A percentile compares a stretch with the other conserved stretches of the same genome.
These are phyloP conservation scores for Tolypocladium amazonense DNA, from an alignment of 2,329 filamentous ascomycete genomes.

Conservation along the genomic window DNA sequence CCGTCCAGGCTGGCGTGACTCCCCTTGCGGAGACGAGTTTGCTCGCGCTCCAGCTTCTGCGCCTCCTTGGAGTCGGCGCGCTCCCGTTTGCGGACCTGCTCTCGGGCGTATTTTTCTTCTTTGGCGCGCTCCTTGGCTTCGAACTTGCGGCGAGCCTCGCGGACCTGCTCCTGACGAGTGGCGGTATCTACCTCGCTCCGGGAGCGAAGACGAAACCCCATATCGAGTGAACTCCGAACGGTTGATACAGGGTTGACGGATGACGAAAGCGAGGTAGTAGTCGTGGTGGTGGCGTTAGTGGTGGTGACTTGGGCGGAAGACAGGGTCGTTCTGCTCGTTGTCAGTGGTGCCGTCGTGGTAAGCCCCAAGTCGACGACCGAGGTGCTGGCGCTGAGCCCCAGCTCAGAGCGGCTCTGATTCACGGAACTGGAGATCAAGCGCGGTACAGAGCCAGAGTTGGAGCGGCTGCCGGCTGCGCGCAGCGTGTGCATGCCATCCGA, in stretches of 20 bases:
- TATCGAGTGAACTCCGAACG: slow-evolving; percentile 48
- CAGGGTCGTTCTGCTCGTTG: slow-evolving; percentile 14
- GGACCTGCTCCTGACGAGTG: slow-evolving; percentile 45
- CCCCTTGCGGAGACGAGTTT: slow-evolving; percentile 29
- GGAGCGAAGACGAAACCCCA: slow-evolving; percentile 47
- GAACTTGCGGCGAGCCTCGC: slow-evolving; percentile 51
- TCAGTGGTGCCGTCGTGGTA: slow-evolving; percentile 15
- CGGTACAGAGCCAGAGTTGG: slow-evolving; percentile 15
- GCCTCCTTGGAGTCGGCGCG: slow-evolving; percentile 48
- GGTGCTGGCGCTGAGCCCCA: slow-evolving; percentile 24
- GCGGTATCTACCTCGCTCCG: slow-evolving; percentile 48
- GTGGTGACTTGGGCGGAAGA: slow-evolving; percentile 13
- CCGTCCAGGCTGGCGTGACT: slow-evolving; percentile 22
- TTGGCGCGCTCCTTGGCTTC: slow-evolving; percentile 51
- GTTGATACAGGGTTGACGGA: slow-evolving; percentile 34
- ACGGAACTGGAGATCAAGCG: slow-evolving; percentile 29
- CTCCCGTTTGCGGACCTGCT: slow-evolving; percentile 47
- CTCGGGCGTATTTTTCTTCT: slow-evolving; percentile 50
- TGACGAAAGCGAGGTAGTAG: slow-evolving; percentile 9
- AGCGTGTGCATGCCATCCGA: slow-evolving; percentile 21
- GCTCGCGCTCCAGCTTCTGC: slow-evolving; percentile 35
- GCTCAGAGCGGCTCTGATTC: slow-evolving; percentile 35
- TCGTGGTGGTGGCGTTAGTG: slow-evolving; percentile 2
- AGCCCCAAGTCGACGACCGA: slow-evolving; percentile 24
- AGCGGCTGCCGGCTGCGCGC: slow-evolving; percentile 14